Evolutionary conservation across 176 grass and related monocot species (phyloP).

Genomic region (Phoenix dactylifera): DNA sequence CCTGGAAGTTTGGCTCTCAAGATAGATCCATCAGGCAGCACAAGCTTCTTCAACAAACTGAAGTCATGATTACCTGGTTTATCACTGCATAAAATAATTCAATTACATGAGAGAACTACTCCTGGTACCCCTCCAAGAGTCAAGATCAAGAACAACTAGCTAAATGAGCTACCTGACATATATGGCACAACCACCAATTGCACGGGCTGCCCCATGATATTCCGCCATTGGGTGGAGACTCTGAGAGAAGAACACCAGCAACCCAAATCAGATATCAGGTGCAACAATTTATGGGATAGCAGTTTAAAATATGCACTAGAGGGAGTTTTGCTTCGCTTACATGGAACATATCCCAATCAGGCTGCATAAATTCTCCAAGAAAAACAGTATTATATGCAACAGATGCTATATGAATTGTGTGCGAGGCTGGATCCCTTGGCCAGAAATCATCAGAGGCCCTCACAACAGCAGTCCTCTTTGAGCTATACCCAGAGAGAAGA

Average conservation of each 20-base stretch:
- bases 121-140: background rate
- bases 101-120: background rate
- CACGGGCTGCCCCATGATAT: constrained; percentile 64
- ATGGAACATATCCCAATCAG: constrained; percentile 97
- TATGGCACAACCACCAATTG: constrained; percentile 65
- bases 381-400: constrained; percentile 65
- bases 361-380: constrained; percentile 76
- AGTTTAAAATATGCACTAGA: background rate
- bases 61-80: constrained; percentile 80
- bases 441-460: constrained; percentile 89
- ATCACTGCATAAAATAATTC: constrained; percentile 37
- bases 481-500: constrained; percentile 24
- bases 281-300: too few species aligned
- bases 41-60: constrained; percentile 64
- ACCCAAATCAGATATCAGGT: too few species aligned
- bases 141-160: background rate
- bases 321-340: constrained; percentile 20
- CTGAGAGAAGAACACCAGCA: constrained; percentile 14
- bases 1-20: constrained; percentile 60
- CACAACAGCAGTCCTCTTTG: constrained; percentile 58
- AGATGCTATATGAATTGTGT: constrained; percentile 78
- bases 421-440: constrained; percentile 63
- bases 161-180: constrained; percentile 54
- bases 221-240: constrained; percentile 60
- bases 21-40: constrained; percentile 75